These are phyloP conservation scores for Aspergillaceae sp. DNA, from an alignment of 2,329 filamentous ascomycete species.

Conservation along the genomic window DNA sequence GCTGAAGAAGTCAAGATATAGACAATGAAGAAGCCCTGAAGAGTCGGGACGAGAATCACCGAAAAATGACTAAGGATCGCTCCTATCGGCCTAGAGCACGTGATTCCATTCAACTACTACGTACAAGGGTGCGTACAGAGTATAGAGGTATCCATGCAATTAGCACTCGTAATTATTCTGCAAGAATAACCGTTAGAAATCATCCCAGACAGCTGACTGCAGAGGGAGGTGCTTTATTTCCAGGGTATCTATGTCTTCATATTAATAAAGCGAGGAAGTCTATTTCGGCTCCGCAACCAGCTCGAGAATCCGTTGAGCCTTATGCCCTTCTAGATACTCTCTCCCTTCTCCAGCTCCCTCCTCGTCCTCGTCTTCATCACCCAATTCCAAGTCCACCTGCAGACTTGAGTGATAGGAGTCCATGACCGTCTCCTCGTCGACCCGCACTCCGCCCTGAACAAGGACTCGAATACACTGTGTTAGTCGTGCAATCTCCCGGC, in stretches of 20 bases:
- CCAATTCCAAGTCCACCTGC: conserved; percentile 49
- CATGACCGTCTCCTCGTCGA: conserved; percentile 84
- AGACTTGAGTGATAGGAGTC: conserved; percentile 74
- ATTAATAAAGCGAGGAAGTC: not conserved
- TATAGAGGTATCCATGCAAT: too few species aligned
- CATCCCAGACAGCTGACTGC: not conserved
- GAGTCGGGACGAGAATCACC: too few species aligned
- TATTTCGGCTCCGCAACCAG: conserved; percentile 15
- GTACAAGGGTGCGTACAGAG: too few species aligned
- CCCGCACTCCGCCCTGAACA: conserved; percentile 69
- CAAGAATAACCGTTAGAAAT: too few species aligned
- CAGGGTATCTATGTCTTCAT: conserved; percentile 5
- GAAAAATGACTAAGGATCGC: too few species aligned
- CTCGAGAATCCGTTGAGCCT: conserved; percentile 31
- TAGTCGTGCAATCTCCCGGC: conserved; percentile 80
- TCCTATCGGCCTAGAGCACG: too few species aligned
- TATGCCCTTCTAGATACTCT: conserved; percentile 36
- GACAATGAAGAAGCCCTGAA: too few species aligned
- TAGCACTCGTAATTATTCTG: too few species aligned
- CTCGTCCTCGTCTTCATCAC: conserved; percentile 31
- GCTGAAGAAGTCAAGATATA: too few species aligned
- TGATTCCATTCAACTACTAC: too few species aligned
- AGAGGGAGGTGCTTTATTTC: not conserved
- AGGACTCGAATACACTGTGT: conserved; percentile 73
- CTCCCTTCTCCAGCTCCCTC: conserved; percentile 26